phyloP scores from a whole-genome alignment of 345 rosid species.

The Salix suchowensis region DNA sequence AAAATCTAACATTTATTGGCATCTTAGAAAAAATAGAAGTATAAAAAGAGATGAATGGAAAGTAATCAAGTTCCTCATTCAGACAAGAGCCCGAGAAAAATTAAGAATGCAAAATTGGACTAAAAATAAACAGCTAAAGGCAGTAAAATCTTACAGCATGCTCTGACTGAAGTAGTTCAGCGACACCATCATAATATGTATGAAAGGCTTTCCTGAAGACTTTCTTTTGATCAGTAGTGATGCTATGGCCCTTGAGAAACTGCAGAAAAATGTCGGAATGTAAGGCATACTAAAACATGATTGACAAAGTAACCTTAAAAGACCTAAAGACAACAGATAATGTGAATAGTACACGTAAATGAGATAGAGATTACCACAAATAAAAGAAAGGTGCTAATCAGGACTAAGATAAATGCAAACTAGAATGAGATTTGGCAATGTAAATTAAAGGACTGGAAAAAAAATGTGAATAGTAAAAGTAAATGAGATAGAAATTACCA shows the following conservation, averaged over 20 bases:
- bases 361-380: not conserved
- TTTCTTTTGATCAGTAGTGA: constrained; percentile 90
- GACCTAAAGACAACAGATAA: not conserved
- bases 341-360: not conserved
- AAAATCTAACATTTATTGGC: constrained; percentile 9
- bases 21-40: not conserved
- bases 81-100: not conserved
- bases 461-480: not conserved
- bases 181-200: constrained; percentile 69
- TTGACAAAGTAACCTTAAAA: not conserved
- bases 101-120: not conserved
- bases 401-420: not conserved
- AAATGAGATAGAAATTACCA: not conserved
- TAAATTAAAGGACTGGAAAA: not conserved
- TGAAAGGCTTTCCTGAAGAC: constrained; percentile 68
- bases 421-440: not conserved
- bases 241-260: constrained; percentile 72
- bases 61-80: not conserved
- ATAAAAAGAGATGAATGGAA: not conserved
- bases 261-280: constrained; percentile 40
- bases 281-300: not conserved
- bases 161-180: constrained; percentile 88
- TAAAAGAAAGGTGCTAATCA: not conserved
- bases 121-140: not conserved
- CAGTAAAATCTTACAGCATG: constrained; percentile 61